These are phyloP conservation scores for Fennellomyces sp. DNA, from an alignment of 371 early-diverging fungal species.

Conservation along the genomic window DNA sequence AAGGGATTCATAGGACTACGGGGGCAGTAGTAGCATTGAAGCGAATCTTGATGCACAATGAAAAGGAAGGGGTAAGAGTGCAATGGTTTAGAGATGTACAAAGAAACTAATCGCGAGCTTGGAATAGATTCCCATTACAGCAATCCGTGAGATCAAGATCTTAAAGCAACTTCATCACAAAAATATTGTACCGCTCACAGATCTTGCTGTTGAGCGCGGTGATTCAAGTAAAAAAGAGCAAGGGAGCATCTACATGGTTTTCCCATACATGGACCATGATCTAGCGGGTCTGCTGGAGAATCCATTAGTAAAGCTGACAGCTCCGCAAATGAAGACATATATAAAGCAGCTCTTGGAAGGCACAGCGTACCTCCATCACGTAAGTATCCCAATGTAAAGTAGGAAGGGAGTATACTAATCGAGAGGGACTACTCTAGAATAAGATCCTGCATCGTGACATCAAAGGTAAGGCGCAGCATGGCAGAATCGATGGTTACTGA, in stretches of 20 bases:
- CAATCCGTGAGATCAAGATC: slow-evolving; percentile 94
- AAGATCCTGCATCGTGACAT: slow-evolving; percentile 90
- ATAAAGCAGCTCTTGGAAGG: slow-evolving; percentile 87
- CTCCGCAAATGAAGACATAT: slow-evolving; percentile 80
- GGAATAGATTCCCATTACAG: slow-evolving; percentile 88
- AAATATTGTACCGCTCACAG: slow-evolving; percentile 86
- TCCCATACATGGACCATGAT: slow-evolving; percentile 97
- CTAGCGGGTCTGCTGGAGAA: slow-evolving; percentile 85
- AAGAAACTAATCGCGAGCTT: background rate
- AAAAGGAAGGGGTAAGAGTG: slow-evolving; percentile 91
- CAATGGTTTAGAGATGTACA: too few relatives aligned
- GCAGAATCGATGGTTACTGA: background rate
- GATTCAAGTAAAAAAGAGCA: slow-evolving; percentile 31
- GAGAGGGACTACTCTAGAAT: too few relatives aligned
- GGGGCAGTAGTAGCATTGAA: slow-evolving; percentile 87
- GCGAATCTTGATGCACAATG: slow-evolving; percentile 87
- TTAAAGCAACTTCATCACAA: slow-evolving; percentile 80
- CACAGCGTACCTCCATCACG: slow-evolving; percentile 80
- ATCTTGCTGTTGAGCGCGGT: slow-evolving; percentile 76
- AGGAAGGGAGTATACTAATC: too few relatives aligned
- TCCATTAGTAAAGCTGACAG: slow-evolving; percentile 64
- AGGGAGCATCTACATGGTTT: slow-evolving; percentile 86
- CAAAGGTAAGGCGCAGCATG: slow-evolving; percentile 61
- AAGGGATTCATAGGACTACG: slow-evolving; percentile 77
- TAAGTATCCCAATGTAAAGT: slow-evolving; percentile 22